Evolutionary conservation across 768 basidiomycete genomes (phyloP).

Genomic region (Amyloporia xantha): DNA sequence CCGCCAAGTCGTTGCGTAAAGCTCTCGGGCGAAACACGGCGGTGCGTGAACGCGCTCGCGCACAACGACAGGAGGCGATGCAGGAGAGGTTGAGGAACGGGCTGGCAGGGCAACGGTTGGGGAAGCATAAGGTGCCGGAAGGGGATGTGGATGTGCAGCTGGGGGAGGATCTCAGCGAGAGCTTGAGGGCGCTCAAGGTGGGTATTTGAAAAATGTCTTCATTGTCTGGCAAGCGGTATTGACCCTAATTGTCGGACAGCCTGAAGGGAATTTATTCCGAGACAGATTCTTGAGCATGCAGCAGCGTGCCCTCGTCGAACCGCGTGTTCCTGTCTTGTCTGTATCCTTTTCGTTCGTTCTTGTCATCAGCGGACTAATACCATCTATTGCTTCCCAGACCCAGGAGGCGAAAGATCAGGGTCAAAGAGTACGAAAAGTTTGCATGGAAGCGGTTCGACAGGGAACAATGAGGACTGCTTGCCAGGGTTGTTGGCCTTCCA

Average conservation of each 20-base stretch:
- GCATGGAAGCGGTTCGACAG: constrained; percentile 70
- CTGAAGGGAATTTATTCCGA: constrained; percentile 89
- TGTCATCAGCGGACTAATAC: not conserved
- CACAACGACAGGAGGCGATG: constrained; percentile 35
- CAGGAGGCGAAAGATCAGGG: constrained; percentile 42
- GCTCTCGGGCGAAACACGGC: constrained; percentile 28
- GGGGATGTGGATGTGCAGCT: constrained; percentile 77
- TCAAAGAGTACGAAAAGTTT: constrained; percentile 70
- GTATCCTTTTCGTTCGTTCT: constrained; percentile 19
- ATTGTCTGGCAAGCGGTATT: not conserved
- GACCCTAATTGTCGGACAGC: constrained; percentile 37
- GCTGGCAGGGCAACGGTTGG: constrained; percentile 66
- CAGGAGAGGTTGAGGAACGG: constrained; percentile 54
- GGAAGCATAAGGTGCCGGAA: constrained; percentile 71
- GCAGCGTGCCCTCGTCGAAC: constrained; percentile 81
- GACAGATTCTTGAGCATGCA: constrained; percentile 87
- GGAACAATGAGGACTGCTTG: constrained; percentile 14
- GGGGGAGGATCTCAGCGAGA: constrained; percentile 86
- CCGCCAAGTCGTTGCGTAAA: constrained; percentile 47
- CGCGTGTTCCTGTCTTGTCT: constrained; percentile 73
- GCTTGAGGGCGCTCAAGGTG: constrained; percentile 76
- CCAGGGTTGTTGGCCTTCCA: no score
- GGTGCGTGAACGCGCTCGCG: constrained; percentile 32
- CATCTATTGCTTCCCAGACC: constrained; percentile 32
- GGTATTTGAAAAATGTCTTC: constrained; percentile 19